Percentiles rank a stretch among this genome's conserved stretches.
These are phyloP conservation scores for Choiromyces venosus DNA, from an alignment of 495 filamentous ascomycete species.

Conservation along the genomic window DNA sequence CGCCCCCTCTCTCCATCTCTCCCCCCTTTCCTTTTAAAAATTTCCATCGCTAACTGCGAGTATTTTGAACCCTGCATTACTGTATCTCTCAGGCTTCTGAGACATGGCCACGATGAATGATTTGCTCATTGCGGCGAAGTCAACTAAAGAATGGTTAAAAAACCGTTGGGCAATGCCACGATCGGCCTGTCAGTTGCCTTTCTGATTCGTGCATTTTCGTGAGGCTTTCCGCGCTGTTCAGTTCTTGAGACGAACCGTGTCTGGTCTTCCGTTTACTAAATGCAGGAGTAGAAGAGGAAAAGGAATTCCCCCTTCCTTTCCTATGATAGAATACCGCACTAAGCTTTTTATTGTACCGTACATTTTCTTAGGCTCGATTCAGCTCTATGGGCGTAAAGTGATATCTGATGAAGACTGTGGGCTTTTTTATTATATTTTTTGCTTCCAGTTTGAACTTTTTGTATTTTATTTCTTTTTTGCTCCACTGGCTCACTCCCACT, in stretches of 20 bases:
- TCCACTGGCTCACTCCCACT: not conserved
- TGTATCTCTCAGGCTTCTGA: constrained; percentile 4
- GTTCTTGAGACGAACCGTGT: constrained; percentile 35
- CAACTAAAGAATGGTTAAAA: constrained; percentile 11
- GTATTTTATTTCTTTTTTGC: not conserved
- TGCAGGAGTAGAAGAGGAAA: not conserved
- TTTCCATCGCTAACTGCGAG: constrained; percentile 29
- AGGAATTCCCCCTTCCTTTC: not conserved
- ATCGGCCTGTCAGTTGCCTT: constrained; percentile 19
- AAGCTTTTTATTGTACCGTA: not conserved
- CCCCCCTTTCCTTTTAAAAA: constrained; percentile 8
- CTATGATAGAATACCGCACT: not conserved
- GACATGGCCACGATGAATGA: constrained; percentile 22
- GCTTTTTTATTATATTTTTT: not conserved
- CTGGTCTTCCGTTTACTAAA: constrained; percentile 15
- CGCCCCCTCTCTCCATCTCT: not conserved
- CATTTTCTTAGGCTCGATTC: not conserved
- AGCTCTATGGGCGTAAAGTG: not conserved
- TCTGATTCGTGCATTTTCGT: constrained; percentile 13
- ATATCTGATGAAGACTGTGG: not conserved
- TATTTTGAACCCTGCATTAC: constrained; percentile 26
- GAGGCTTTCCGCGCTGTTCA: constrained; percentile 22
- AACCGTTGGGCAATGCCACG: constrained; percentile 30
- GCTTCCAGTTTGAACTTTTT: not conserved
- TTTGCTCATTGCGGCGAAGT: constrained; percentile 21